These are phyloP conservation scores for Henckelia pumila DNA, from an alignment of 257 asterid genomes.

Conservation along the genomic window DNA sequence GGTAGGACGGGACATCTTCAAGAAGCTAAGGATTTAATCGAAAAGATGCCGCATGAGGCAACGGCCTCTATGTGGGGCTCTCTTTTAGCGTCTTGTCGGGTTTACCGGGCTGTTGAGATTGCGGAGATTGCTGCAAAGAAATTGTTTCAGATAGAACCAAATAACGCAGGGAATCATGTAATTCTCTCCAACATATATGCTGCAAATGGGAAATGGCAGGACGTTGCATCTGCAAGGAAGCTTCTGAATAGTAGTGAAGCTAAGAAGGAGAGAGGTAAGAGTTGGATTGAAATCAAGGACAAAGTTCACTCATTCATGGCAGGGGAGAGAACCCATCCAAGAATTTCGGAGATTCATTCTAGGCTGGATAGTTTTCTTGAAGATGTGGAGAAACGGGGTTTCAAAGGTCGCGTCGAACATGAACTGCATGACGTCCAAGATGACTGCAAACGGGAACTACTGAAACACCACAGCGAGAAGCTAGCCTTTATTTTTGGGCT, in stretches of 20 bases:
- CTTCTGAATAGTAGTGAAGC: conserved; percentile 60
- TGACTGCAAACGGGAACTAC: conserved; percentile 55
- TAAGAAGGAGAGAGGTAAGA: conserved; percentile 85
- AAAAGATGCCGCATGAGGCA: conserved; percentile 71
- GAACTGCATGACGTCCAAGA: conserved; percentile 81
- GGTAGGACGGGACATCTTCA: conserved; percentile 63
- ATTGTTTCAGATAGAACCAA: conserved; percentile 75
- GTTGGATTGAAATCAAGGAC: conserved; percentile 84
- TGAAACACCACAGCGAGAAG: conserved; percentile 88
- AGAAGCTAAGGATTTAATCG: conserved; percentile 71
- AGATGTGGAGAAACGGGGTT: conserved; percentile 65
- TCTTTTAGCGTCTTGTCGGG: conserved; percentile 74
- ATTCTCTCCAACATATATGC: conserved; percentile 82
- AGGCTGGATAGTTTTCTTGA: conserved; percentile 55
- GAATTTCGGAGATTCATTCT: conserved; percentile 56
- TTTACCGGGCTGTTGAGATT: conserved; percentile 60
- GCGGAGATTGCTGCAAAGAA: conserved; percentile 75
- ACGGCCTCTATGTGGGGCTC: conserved; percentile 96
- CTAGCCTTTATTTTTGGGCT: conserved; percentile 78
- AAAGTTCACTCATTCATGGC: conserved; percentile 78
- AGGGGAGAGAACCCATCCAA: conserved; percentile 66
- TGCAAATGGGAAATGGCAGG: conserved; percentile 68
- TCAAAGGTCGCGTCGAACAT: conserved; percentile 57
- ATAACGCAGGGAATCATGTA: conserved; percentile 84
- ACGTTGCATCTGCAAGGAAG: conserved; percentile 71